Evolutionary conservation across 352 stramenopile genomes (phyloP).

Genomic region (Phytophthora sojae): DNA sequence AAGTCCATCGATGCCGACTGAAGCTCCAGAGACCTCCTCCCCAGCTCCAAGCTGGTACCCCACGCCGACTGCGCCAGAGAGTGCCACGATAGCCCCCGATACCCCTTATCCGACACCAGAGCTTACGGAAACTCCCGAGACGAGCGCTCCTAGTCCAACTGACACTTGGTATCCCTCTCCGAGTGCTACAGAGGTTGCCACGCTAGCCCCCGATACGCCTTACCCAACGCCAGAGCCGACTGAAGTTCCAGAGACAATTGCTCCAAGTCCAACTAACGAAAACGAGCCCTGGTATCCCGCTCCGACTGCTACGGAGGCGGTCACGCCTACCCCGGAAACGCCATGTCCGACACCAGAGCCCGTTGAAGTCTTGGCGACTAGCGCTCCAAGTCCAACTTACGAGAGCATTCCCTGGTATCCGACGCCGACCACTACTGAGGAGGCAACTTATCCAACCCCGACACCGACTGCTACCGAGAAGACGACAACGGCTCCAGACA

Average conservation of each 20-base stretch:
- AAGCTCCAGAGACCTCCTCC: neutral
- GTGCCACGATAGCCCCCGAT: neutral
- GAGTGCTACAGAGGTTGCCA: neutral
- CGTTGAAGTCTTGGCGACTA: neutral
- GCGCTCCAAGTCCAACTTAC: neutral
- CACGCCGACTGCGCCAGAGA: neutral
- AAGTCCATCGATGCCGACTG: neutral
- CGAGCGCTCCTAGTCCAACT: neutral
- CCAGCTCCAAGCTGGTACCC: neutral
- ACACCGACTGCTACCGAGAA: neutral
- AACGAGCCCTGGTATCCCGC: neutral
- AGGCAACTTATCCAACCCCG: neutral
- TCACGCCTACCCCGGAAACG: neutral
- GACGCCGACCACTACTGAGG: neutral
- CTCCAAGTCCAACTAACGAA: neutral
- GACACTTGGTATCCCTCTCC: neutral
- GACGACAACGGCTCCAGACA: neutral
- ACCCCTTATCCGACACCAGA: neutral
- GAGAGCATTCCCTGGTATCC: neutral
- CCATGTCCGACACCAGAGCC: neutral
- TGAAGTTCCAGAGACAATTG: neutral
- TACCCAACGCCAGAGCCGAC: neutral
- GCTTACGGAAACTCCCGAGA: neutral
- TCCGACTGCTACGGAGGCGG: neutral
- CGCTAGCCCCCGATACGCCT: neutral